Base-by-base conservation (phyloP, 164 flowering plant species). In the Buxus sempervirens region DNA sequence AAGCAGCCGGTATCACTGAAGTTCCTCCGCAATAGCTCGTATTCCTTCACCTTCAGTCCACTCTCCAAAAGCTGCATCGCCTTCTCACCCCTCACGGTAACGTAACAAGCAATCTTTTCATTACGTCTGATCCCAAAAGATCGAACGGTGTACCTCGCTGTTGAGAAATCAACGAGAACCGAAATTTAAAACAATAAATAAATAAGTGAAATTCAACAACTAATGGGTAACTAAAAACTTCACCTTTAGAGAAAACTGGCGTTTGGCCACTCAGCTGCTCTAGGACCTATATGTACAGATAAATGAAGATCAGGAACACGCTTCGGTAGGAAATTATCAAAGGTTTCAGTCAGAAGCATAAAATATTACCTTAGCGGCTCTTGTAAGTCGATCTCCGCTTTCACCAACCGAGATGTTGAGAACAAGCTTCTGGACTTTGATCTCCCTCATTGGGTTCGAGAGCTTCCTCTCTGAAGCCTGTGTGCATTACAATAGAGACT, bases 321-420 rank as follows among this genome's bases (percentile, higher is more conserved):
- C 2, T 10, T 15, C 12, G 60, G 9, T 9, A 57, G 60, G 22
- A 22, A 25, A 9, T 9, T 57, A 2, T 22, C 0, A 23, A 26
- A 57, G 24, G 14, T 7, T 19, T 23, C 22, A 32, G 61, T 26
- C 28, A 36, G 26, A 32, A 3, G 38, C 3, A 32, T 32, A 7
- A 21, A 41, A 48, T n/a, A n/a, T n/a, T n/a, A 76, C 81, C 81
- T 84, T 82, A 22, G 87, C 73, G 28, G 85, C 87, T 69, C 84
- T 78, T 70, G 85, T 82, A 58, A 84, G 81, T 48, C 87, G 82
- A 77, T 82, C 85, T 16, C 85, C 87, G 32, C 82, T 78, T 58
- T 84, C 87, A 6, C 85, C 87, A 27, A 82, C 87, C 64, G 85
- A 84, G 72, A 84, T 84, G 78, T 84, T 82, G 71, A 84, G 83